Conservation (phyloP, 2,329 filamentous ascomycete genomes). For the Arthroderma uncinatum region DNA sequence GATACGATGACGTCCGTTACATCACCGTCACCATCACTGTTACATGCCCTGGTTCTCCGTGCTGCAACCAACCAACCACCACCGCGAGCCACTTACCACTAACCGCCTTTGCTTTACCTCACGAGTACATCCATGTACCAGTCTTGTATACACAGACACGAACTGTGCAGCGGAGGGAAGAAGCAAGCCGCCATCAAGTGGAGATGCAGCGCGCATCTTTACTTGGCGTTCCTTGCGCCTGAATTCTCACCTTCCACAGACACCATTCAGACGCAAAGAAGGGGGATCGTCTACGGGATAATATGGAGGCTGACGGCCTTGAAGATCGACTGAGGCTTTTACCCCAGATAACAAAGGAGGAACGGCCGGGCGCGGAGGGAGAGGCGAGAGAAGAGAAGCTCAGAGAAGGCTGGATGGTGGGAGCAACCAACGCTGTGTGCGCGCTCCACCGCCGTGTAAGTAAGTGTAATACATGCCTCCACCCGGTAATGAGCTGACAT, state of each 20-base stretch:
- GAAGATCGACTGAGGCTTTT: background rate
- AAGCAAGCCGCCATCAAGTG: background rate
- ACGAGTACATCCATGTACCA: background rate
- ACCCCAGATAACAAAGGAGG: background rate
- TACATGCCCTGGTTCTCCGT: background rate
- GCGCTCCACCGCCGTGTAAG: background rate
- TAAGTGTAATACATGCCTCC: background rate
- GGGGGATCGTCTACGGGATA: too few species aligned
- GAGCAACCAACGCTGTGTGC: background rate
- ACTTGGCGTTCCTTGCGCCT: background rate
- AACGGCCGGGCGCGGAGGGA: background rate
- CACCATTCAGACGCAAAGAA: too few species aligned
- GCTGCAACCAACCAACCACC: background rate
- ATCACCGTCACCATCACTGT: background rate
- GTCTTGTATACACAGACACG: background rate
- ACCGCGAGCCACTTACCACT: background rate
- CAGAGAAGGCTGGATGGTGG: background rate
- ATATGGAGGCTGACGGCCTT: too few species aligned
- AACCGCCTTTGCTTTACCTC: background rate
- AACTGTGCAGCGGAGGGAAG: background rate
- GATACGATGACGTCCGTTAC: constrained; percentile 5
- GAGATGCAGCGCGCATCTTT: background rate
- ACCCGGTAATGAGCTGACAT: background rate
- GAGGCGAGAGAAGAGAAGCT: background rate
- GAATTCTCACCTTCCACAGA: too few species aligned